Base-by-base conservation (phyloP, 2,329 filamentous ascomycete genomes). In the Ophioceras dolichostomum region DNA sequence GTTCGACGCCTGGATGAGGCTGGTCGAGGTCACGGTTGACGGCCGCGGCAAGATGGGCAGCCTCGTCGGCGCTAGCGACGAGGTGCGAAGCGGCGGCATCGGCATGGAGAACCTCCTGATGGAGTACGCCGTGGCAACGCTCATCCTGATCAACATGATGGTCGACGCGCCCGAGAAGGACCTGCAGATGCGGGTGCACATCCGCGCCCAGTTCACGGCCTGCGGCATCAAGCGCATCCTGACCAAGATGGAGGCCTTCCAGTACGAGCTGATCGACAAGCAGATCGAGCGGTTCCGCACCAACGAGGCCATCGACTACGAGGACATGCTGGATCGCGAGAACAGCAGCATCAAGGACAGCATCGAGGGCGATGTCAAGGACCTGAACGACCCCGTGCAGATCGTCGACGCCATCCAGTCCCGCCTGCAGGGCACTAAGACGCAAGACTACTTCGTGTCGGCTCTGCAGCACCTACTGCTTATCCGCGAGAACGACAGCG, bases 41-140 rank as follows among this genome's bases (percentile, higher is more conserved):
- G 91, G 91, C 28, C 82, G 91, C 52, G 91, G 91, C 50, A 98
- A 96, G 70, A 95, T 98, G 87, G 91, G 91, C 50, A 95, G 88
- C 62, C 68, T 96, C 49, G 91, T 98, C 20, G 91, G 91, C 46
- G 91, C 91, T 22, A 95, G 87, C 52, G 91, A 96, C 52, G 91
- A 98, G 63, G 80, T 94, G 41, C 82, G 91, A 48, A 94, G 84
- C 51, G 91, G 91, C 46, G 91, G 91, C 45, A 93, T 95, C 52
- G 91, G 91, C 56, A 94, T 96, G 80, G 91, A 98, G 70, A 96
- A 96, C 59, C 68, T 95, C 51, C 72, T 98, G 38, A 96, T 98
- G 91, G 91, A 98, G 70, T 98, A 98, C 54, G 89, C 88, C 28
- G 85, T 96, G 34, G 85, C 89, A 24, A 94, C 88, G 2, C 73